Percentiles rank a stretch among this genome's conserved stretches.
These are phyloP conservation scores for Mycena rosella DNA, from an alignment of 768 basidiomycete species.

Conservation along the genomic window DNA sequence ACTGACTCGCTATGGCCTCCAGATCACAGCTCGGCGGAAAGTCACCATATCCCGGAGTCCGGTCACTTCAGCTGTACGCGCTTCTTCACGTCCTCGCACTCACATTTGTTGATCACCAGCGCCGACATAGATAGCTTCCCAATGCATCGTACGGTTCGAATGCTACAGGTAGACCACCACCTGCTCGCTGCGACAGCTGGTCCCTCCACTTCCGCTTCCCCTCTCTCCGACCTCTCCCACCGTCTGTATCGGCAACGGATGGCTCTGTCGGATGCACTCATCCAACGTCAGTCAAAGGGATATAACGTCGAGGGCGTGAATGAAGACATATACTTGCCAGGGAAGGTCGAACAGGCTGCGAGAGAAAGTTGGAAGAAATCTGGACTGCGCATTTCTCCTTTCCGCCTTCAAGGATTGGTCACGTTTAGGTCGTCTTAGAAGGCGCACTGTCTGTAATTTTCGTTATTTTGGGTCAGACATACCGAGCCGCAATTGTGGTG, in stretches of 20 bases:
- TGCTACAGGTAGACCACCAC: not conserved
- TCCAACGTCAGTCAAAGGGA: not conserved
- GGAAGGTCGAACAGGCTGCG: constrained; percentile 3
- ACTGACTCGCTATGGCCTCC: not conserved
- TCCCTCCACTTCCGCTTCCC: not conserved
- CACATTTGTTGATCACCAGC: not conserved
- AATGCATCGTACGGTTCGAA: not conserved
- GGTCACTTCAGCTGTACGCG: not conserved
- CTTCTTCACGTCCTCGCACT: too few species aligned
- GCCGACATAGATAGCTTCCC: constrained; percentile 1
- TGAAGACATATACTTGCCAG: not conserved
- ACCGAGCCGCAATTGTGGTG: not conserved
- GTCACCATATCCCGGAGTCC: not conserved
- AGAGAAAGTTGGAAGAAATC: constrained; percentile 21
- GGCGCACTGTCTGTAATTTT: not conserved
- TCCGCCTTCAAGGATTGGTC: constrained; percentile 15
- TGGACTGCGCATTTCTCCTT: constrained; percentile 23
- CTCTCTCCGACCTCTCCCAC: not conserved
- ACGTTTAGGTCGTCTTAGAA: not conserved
- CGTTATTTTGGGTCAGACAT: not conserved
- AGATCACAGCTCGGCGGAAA: not conserved
- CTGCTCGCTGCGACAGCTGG: not conserved
- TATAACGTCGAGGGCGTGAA: not conserved
- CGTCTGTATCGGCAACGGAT: not conserved
- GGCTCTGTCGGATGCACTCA: not conserved